Percentiles rank a stretch among this genome's conserved stretches.
Evolutionary conservation across 2,329 filamentous ascomycete species (phyloP).

Genomic region (Cercospora berteroae): DNA sequence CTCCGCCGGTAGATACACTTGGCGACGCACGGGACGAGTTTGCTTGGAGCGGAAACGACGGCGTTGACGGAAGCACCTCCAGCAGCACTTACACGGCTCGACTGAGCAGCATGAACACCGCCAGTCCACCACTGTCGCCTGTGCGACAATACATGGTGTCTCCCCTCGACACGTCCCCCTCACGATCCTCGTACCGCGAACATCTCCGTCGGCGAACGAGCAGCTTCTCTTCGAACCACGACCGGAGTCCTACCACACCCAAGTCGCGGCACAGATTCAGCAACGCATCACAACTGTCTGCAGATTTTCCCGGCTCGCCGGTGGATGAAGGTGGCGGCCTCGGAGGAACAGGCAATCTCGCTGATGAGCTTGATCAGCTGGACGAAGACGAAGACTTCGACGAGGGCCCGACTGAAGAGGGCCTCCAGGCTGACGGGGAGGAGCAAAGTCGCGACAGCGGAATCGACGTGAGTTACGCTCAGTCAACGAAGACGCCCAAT

Average conservation of each 20-base stretch:
- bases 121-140: conserved; percentile 46
- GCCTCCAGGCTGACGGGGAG: conserved; percentile 20
- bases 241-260: conserved; percentile 46
- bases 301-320: conserved; percentile 39
- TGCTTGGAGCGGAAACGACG: neutral
- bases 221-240: conserved; percentile 45
- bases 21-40: neutral
- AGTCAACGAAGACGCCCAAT: conserved; percentile 3
- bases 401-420: conserved; percentile 29
- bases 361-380: conserved; percentile 79
- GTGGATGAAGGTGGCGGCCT: conserved; percentile 40
- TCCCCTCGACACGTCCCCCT: conserved; percentile 45
- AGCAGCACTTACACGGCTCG: neutral
- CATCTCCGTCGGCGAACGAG: conserved; percentile 36
- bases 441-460: conserved; percentile 43
- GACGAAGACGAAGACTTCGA: conserved; percentile 45
- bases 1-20: neutral
- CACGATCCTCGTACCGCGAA: conserved; percentile 31
- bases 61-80: neutral
- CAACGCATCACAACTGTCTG: conserved; percentile 35
- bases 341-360: conserved; percentile 71
- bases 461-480: conserved; percentile 39
- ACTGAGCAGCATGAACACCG: conserved; percentile 27
- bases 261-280: conserved; percentile 40
- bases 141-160: conserved; percentile 44